phyloP scores from a whole-genome alignment of 2,329 filamentous ascomycete species.

The Paecilomyces sp. region DNA sequence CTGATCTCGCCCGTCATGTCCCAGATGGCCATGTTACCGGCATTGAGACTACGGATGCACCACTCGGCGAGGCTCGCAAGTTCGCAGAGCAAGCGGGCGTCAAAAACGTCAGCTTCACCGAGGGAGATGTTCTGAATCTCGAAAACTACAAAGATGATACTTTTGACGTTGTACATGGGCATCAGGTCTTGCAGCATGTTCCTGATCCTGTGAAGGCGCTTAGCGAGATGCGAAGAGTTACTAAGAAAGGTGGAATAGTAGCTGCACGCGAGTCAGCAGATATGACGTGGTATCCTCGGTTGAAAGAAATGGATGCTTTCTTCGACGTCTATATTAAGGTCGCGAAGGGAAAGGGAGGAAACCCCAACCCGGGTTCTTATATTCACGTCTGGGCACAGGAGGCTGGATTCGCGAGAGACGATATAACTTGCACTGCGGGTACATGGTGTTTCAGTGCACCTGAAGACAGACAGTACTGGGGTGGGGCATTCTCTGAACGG shows the following conservation, averaged over 20 bases:
- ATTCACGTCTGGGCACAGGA: conserved; percentile 17
- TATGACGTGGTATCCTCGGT: conserved; percentile 25
- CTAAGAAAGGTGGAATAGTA: conserved; percentile 46
- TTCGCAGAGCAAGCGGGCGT: conserved; percentile 21
- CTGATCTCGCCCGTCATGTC: conserved; percentile 29
- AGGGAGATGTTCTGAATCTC: conserved; percentile 37
- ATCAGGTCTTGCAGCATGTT: conserved; percentile 54
- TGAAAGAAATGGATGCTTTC: conserved; percentile 18
- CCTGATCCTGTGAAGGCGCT: conserved; percentile 44
- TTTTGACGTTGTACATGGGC: conserved; percentile 55
- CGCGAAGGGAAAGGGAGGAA: conserved; percentile 4
- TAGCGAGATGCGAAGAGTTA: conserved; percentile 49
- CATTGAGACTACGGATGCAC: conserved; percentile 24
- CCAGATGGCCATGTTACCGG: conserved; percentile 32
- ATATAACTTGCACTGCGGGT: conserved; percentile 11
- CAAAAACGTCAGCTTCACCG: conserved; percentile 27
- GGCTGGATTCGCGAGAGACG: conserved; percentile 13
- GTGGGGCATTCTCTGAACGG: conserved; percentile 4
- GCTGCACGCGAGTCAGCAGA: conserved; percentile 38
- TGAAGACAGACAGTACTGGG: conserved; percentile 7
- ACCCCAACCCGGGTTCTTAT: conserved; percentile 13
- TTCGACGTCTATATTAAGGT: conserved; percentile 14
- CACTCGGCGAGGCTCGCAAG: conserved; percentile 25
- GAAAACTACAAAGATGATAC: conserved; percentile 30
- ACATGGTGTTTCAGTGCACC: conserved; percentile 7